Evolutionary conservation across 2,329 filamentous ascomycete genomes (phyloP), one percentile per base, ranked within the genome.

Genomic region (Purpureocillium lavendulum): DNA sequence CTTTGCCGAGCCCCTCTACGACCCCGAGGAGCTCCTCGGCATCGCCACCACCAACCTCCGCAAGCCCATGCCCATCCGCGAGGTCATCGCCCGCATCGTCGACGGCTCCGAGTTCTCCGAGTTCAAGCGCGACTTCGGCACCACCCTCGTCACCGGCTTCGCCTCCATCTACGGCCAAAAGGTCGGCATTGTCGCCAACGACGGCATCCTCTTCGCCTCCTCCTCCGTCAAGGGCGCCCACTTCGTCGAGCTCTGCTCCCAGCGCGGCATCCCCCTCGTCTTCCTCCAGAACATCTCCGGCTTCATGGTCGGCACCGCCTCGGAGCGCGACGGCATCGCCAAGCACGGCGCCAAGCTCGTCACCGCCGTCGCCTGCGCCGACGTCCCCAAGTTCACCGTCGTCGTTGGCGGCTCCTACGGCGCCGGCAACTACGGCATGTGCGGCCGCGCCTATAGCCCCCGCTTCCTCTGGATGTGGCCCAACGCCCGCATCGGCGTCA

Each of bases 401-500:
- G 86, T 98, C 1, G 82, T 96, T n/a, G 92, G 92, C 17, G 85
- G 84, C 24, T 89, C 83, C 59, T 92, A 92, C 48, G 90, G 90
- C 42, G 90, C 90, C 7, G 92, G 92, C 4, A 98, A 97, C 62
- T 98, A 98, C 58, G 92, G 90, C 53, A 98, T 98, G 92, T 97
- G 87, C 57, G 92, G 92, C 16, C 77, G 92, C 37, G 90, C 92
- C 2, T 98, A 96, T 62, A 79, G 77, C n/a, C 90, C 90, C 0
- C 73, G 88, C 11, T 87, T 97, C 61, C 64, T 97, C 44, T 96
- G 87, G 80, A 94, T 90, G 73, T 98, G 92, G 92, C 92, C 92
- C 31, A 95, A 94, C 52, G 88, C 92, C n/a, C 84, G 85, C 56
- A 87, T 95, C 38, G 87, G 86, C 26, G 89, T 98, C 51, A 98